A percentile compares a stretch with the other conserved stretches of the same genome.
Evolutionary conservation across 306 rosid species (phyloP).

Genomic region (Biancaea sappan): DNA sequence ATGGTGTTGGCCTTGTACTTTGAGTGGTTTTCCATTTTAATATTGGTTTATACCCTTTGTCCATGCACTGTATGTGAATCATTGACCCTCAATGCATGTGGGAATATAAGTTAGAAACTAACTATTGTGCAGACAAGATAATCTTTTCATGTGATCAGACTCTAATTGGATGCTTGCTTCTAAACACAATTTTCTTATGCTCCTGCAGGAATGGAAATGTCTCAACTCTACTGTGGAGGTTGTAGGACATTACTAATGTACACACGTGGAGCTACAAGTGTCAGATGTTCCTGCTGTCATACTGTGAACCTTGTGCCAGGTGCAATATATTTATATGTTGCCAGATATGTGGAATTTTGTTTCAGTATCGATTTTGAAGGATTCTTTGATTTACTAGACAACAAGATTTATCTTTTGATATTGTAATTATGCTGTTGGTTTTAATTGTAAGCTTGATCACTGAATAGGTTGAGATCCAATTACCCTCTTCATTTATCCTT

Average conservation of each 20-base stretch:
- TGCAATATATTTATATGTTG: constrained; percentile 33
- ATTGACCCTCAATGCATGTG: neutral
- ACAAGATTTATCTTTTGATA: neutral
- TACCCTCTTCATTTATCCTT: neutral
- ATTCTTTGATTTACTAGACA: constrained; percentile 13
- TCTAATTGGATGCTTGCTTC: constrained; percentile 10
- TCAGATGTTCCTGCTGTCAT: constrained; percentile 93
- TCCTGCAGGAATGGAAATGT: constrained; percentile 82
- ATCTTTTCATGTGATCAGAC: neutral
- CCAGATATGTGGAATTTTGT: constrained; percentile 12
- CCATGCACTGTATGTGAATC: neutral
- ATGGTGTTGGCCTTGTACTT: neutral
- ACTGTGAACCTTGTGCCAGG: constrained; percentile 90
- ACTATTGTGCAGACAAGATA: neutral
- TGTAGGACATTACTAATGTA: constrained; percentile 94
- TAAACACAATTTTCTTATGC: constrained; percentile 4
- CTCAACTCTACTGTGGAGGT: constrained; percentile 92
- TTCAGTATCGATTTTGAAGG: constrained; percentile 22
- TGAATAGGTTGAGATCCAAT: constrained; percentile 11
- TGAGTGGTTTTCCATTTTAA: neutral
- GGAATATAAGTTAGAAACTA: neutral
- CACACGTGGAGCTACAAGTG: constrained; percentile 89
- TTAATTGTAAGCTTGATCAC: constrained; percentile 8
- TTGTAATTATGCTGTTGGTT: constrained; percentile 24
- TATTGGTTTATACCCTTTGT: neutral